Conservation (phyloP, 805 yeast genomes). For the Nakazawaea ambrosiae region DNA sequence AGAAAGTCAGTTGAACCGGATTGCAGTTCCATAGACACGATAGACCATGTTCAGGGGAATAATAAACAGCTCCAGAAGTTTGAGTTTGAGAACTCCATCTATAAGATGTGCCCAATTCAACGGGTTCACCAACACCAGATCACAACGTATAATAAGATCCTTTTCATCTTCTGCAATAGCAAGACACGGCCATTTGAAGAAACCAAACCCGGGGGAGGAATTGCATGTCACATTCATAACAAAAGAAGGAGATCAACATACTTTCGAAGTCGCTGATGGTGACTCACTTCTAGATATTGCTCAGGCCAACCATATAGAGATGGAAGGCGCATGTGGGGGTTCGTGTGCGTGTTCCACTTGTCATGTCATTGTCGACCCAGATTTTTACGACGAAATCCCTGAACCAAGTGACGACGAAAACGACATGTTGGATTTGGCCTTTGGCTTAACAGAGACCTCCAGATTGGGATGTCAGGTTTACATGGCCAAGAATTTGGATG, state of each 20-base stretch:
- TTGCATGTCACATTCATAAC: slow-evolving; percentile 80
- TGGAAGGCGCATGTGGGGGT: slow-evolving; percentile 99
- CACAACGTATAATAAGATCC: no score
- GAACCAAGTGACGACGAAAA: slow-evolving; percentile 98
- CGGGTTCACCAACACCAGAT: no score
- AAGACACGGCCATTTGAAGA: slow-evolving; percentile 79
- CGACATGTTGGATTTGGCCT: slow-evolving; percentile 96
- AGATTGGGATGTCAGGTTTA: slow-evolving; percentile 91
- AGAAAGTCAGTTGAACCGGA: no score
- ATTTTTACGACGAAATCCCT: slow-evolving; percentile 79
- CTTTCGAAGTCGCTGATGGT: slow-evolving; percentile 85
- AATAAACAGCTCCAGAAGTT: no score
- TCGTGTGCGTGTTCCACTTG: slow-evolving; percentile 99
- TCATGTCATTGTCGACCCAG: slow-evolving; percentile 95
- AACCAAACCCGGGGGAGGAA: slow-evolving; percentile 93
- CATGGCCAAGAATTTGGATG: slow-evolving; percentile 88
- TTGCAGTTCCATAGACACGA: no score
- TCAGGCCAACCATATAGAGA: slow-evolving; percentile 85
- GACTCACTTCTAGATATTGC: slow-evolving; percentile 91
- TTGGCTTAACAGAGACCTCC: slow-evolving; percentile 94
- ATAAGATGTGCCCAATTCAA: no score
- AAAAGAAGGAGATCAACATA: slow-evolving; percentile 80
- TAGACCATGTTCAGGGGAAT: no score
- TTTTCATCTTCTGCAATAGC: neutral
- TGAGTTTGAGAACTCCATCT: no score